Evolutionary conservation across 805 yeast species (phyloP), one percentile per base, ranked within the genome.

Genomic region (Pichia sporocuriosa): DNA sequence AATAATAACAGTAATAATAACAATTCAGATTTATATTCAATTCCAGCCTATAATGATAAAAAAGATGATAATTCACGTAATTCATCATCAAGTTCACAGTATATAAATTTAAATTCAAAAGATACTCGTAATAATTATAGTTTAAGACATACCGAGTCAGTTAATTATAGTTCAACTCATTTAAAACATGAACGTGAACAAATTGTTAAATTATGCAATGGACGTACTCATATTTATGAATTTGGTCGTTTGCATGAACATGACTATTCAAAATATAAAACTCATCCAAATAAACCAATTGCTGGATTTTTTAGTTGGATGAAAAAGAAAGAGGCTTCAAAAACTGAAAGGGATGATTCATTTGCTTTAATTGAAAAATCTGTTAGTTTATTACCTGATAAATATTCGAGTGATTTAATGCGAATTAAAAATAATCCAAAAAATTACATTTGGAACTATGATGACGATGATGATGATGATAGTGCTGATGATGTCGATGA

Each of bases 381-480:
- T 8, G 38, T 63, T 22, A 57, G 64, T 44, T 45, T 64, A n/a
- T 44, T 64, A 34, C 68, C 68, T 1, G 68, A 64, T 44, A 52
- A 60, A 7, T 64, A 63, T 37, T 54, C 64, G 9, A 46, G 52
- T 30, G 61, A 61, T 39, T 43, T 64, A 42, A 62, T 63, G 53
- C 56, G 57, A 27, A 43, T 64, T 32, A 64, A 64, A 46, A 47
- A 57, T 34, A 59, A 63, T 37, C 68, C 68, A 0, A 63, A 62
- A 22, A 63, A 63, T 40, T 63, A 57, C 40, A 50, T 63, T 8
- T 64, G 66, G 65, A 62, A 64, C 40, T 64, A 61, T 45, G 68
- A 64, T 44, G 68, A 64, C 37, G 55, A 59, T 12, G 65, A 62
- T 28, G 58, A 58, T 8, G 56, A 45, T 4, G 50, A 48, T 4